Base-by-base conservation (phyloP, 2,329 filamentous ascomycete species). In the Aspergillus flavus region DNA sequence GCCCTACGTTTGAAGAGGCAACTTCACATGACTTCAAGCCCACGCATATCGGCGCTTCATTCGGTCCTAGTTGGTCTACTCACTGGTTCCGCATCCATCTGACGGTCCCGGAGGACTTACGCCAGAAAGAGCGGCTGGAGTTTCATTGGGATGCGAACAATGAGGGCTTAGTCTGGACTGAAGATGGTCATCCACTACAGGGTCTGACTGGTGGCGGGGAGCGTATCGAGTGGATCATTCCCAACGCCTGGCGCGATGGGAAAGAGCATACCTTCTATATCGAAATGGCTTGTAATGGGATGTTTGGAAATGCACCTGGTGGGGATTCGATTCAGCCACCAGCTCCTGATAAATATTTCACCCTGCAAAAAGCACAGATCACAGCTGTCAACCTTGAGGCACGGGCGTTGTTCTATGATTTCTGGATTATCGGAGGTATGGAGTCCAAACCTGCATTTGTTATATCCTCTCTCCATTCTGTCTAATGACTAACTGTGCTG, bases 231-330 rank as follows among this genome's bases (percentile, higher is more conserved):
- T 99, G 94, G 94, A 88, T 97, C 64, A 84, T 99, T 52, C 94
- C 95, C 10, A 83, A 92, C 57, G 83, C 83, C 19, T 97, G 91
- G 80, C 87, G 91, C 65, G 92, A 97, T 76, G 94, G 93, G 59
- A 89, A 94, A 75, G 87, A 93, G 72, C 94, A 98, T 76, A 88
- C 85, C 21, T 91, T 99, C 72, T 99, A 97, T 78, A 90, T 99
- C 68, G 95, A 99, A 81, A 97, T 98, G 92, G 95, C 95, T 23
- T 98, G 95, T 81, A 99, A 99, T 77, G 89, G 90, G 78, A 98
- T 98, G 94, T 98, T 98, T 80, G 95, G 95, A 70, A 97, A 97
- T 76, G 91, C 93, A 0, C 85, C 90, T 0, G 90, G 90, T 23
- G 93, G 92, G 30, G 92, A 96, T 76, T 88, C 85, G 36, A 98